phyloP scores from a whole-genome alignment of 176 grass and related monocot species.

The Echinochloa phyllopogon region DNA sequence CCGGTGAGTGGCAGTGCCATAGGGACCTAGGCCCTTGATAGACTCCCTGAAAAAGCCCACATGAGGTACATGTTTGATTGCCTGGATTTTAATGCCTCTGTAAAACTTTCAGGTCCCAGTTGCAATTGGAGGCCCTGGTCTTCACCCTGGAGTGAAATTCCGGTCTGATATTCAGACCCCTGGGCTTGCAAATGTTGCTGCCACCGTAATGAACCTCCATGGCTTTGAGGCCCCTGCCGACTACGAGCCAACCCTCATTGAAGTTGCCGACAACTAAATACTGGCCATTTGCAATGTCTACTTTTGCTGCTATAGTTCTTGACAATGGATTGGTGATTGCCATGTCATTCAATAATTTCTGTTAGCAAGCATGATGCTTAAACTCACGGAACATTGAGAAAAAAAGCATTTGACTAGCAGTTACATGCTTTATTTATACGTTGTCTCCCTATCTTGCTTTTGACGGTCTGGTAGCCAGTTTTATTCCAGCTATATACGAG shows the following conservation, averaged over 20 bases:
- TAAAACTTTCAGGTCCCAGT: conserved; percentile 67
- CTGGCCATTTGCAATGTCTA: not conserved
- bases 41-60: not conserved
- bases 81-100: not conserved
- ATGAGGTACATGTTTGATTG: conserved; percentile 2
- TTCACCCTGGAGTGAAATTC: conserved; percentile 66
- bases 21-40: not conserved
- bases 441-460: not conserved
- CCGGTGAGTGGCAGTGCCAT: conserved; percentile 55
- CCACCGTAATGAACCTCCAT: conserved; percentile 90
- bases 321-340: not conserved
- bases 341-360: not conserved
- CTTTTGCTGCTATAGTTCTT: not conserved
- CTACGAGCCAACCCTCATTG: conserved; percentile 73
- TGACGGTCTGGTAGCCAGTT: not conserved
- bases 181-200: conserved; percentile 80
- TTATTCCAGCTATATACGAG: not conserved
- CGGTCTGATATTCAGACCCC: conserved; percentile 41
- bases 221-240: conserved; percentile 71
- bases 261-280: conserved; percentile 60
- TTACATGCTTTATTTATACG: not conserved
- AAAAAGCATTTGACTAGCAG: not conserved
- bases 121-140: conserved; percentile 88
- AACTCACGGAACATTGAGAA: not conserved
- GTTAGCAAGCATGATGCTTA: not conserved